These are phyloP conservation scores for Ceratobasidium sp. DNA, from an alignment of 1,284 basidiomycete species.

Conservation along the genomic window DNA sequence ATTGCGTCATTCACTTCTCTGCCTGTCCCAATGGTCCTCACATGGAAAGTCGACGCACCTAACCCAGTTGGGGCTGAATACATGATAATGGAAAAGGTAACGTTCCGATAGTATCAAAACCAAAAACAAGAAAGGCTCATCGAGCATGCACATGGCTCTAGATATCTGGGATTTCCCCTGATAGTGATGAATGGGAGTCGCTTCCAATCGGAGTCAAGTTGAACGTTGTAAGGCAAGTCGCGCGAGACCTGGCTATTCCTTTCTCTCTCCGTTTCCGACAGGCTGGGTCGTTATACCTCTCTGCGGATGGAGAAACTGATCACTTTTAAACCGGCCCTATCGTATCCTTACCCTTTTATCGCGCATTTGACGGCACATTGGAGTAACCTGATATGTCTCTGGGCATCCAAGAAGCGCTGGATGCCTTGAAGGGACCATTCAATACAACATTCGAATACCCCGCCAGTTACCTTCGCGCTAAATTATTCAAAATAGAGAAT, in stretches of 20 bases:
- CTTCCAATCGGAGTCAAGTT: conserved; percentile 39
- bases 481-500: no score
- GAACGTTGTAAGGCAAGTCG: conserved; percentile 41
- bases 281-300: conserved; percentile 43
- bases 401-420: background rate
- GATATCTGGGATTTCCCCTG: conserved; percentile 42
- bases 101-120: no score
- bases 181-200: conserved; percentile 38
- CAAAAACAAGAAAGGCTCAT: background rate
- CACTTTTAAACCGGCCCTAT: conserved; percentile 43
- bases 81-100: conserved; percentile 46
- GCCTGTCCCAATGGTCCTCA: conserved; percentile 42
- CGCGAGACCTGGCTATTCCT: conserved; percentile 39
- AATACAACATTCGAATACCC: background rate
- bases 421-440: background rate
- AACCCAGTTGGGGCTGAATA: conserved; percentile 45
- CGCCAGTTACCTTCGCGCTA: background rate
- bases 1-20: conserved; percentile 4
- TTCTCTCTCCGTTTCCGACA: conserved; percentile 43
- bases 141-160: conserved; percentile 1
- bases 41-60: conserved; percentile 41
- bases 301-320: background rate
- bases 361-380: conserved; percentile 42
- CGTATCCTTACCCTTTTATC: conserved; percentile 44
- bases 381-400: conserved; percentile 17